Conservation (phyloP, 306 rosid genomes). For the Albizia julibrissin region DNA sequence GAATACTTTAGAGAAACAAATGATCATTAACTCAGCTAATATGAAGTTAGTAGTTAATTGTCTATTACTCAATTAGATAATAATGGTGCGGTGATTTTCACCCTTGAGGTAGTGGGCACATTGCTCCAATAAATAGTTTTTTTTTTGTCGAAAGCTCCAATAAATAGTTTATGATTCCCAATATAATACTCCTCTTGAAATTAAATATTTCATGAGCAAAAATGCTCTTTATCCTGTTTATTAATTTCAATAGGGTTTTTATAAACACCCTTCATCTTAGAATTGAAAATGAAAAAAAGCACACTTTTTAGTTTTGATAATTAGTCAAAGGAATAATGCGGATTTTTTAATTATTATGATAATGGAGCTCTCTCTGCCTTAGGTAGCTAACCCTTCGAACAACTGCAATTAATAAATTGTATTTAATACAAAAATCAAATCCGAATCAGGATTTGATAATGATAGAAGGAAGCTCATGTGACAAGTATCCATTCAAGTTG, state of each 20-base stretch:
- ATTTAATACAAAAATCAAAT: slow-evolving; percentile 4
- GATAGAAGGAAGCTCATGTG: slow-evolving; percentile 27
- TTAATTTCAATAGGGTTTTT: not conserved
- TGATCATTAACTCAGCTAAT: too few relatives aligned
- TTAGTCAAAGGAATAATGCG: not conserved
- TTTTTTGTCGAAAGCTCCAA: too few relatives aligned
- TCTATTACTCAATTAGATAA: too few relatives aligned
- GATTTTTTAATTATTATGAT: not conserved
- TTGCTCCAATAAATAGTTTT: not conserved
- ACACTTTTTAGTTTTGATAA: not conserved
- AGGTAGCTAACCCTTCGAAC: not conserved
- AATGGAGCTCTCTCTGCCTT: not conserved
- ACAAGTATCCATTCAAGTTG: slow-evolving; percentile 23
- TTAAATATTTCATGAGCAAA: not conserved
- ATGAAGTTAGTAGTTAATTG: not conserved
- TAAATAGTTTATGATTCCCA: not conserved
- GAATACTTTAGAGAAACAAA: not conserved
- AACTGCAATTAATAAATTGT: not conserved
- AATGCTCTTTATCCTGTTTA: too few relatives aligned
- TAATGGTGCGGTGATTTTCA: too few relatives aligned
- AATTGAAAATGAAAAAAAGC: not conserved
- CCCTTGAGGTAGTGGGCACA: too few relatives aligned
- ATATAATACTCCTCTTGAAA: too few relatives aligned
- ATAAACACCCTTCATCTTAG: not conserved
- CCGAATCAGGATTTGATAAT: not conserved